These are phyloP conservation scores for Hydnomerulius pinastri DNA, from an alignment of 768 basidiomycete genomes.

Conservation along the genomic window DNA sequence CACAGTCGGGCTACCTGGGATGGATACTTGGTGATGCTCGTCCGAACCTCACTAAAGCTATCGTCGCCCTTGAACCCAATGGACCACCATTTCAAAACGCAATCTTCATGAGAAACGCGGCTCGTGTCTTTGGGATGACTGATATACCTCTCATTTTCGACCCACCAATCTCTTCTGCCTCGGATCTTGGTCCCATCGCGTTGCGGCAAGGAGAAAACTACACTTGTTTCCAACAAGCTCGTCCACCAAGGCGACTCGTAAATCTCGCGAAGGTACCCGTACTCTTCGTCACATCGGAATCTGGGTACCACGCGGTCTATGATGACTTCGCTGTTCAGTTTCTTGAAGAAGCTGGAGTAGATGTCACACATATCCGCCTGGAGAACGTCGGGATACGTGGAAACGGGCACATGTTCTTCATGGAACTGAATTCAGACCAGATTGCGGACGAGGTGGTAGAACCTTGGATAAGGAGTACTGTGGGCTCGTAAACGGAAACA, in stretches of 20 bases:
- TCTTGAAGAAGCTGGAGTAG: constrained; percentile 46
- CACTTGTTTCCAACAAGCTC: constrained; percentile 44
- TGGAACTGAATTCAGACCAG: constrained; percentile 50
- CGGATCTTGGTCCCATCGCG: constrained; percentile 35
- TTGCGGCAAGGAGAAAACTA: constrained; percentile 31
- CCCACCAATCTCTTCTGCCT: constrained; percentile 42
- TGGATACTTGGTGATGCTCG: constrained; percentile 52
- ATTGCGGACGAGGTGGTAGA: constrained; percentile 44
- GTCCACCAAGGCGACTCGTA: constrained; percentile 43
- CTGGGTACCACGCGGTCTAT: constrained; percentile 52
- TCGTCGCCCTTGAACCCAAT: constrained; percentile 50
- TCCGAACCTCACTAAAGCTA: constrained; percentile 45
- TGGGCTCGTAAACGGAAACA: constrained; percentile 7
- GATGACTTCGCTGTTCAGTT: constrained; percentile 47
- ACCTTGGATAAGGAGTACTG: constrained; percentile 37
- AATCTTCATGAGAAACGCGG: constrained; percentile 37
- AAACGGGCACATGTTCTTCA: constrained; percentile 59
- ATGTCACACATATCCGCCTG: constrained; percentile 42
- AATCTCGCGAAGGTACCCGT: constrained; percentile 47
- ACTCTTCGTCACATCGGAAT: constrained; percentile 49
- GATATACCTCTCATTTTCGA: constrained; percentile 46
- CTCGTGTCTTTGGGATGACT: constrained; percentile 50
- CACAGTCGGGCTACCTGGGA: constrained; percentile 49
- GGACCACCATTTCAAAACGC: constrained; percentile 50
- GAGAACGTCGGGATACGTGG: constrained; percentile 48